phyloP scores from a whole-genome alignment of 805 yeast genomes.

The Suhomyces pyralidae region DNA sequence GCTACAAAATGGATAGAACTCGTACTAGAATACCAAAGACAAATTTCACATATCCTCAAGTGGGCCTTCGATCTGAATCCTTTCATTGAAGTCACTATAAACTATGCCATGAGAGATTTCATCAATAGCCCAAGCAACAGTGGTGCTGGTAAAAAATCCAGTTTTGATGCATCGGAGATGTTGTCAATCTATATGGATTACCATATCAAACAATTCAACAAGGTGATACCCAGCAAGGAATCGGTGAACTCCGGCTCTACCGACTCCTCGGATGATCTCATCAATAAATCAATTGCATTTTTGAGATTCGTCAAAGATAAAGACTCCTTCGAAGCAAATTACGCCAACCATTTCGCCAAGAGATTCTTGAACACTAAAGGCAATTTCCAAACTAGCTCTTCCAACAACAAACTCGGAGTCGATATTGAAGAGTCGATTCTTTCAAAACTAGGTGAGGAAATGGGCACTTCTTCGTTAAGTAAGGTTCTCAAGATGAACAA shows the following conservation, averaged over 20 bases:
- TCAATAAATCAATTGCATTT: constrained; percentile 57
- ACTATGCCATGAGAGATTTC: constrained; percentile 59
- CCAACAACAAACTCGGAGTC: constrained; percentile 40
- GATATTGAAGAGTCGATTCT: constrained; percentile 72
- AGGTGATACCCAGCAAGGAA: constrained; percentile 14
- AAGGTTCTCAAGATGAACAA: constrained; percentile 84
- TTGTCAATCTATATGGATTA: constrained; percentile 41
- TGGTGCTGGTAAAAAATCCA: constrained; percentile 44
- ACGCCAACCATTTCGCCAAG: constrained; percentile 83
- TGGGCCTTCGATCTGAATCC: constrained; percentile 49
- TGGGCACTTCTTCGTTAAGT: constrained; percentile 75
- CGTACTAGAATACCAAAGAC: constrained; percentile 49
- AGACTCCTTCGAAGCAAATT: constrained; percentile 80
- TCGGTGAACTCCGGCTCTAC: constrained; percentile 9
- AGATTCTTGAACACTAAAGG: constrained; percentile 50
- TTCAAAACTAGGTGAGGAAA: constrained; percentile 64
- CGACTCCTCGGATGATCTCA: constrained; percentile 31
- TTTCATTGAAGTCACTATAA: constrained; percentile 51
- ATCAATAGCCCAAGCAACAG: constrained; percentile 49
- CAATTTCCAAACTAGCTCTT: constrained; percentile 8
- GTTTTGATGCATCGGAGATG: constrained; percentile 37
- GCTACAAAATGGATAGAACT: constrained; percentile 70
- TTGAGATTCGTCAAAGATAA: constrained; percentile 74
- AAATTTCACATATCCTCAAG: constrained; percentile 47
- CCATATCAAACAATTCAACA: constrained; percentile 34